These are phyloP conservation scores for Candida frijolesensis DNA, from an alignment of 1,139 yeast genomes.

Conservation along the genomic window DNA sequence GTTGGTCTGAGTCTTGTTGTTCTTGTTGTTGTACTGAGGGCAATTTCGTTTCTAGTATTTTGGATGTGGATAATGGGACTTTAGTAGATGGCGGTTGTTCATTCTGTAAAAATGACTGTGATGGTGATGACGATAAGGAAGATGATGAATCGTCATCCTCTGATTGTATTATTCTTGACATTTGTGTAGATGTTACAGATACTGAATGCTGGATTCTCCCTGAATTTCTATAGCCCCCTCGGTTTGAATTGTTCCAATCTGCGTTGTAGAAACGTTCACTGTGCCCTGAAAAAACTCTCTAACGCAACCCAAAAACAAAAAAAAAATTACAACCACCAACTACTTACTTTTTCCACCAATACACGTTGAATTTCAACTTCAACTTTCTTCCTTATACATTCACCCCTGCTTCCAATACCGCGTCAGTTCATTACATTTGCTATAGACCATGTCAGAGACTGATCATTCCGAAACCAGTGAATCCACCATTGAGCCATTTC, in stretches of 20 bases:
- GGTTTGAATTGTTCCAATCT: neutral
- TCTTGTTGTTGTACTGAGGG: conserved; percentile 18
- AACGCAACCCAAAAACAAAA: neutral
- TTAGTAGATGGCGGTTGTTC: conserved; percentile 11
- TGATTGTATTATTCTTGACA: conserved; percentile 17
- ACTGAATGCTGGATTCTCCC: neutral
- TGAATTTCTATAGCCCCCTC: neutral
- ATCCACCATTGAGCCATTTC: conserved; percentile 23
- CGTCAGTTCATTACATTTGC: too few relatives aligned
- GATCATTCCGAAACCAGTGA: conserved; percentile 24
- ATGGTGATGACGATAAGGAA: conserved; percentile 11
- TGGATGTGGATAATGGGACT: conserved; percentile 29
- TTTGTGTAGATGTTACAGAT: neutral
- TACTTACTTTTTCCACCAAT: neutral
- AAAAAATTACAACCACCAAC: neutral
- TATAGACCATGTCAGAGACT: conserved; percentile 22
- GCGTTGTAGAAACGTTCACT: too few relatives aligned
- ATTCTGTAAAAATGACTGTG: neutral
- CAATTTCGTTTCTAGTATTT: conserved; percentile 21
- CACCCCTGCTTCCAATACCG: too few relatives aligned
- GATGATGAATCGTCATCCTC: conserved; percentile 19
- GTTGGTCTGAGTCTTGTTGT: conserved; percentile 2
- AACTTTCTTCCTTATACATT: too few relatives aligned
- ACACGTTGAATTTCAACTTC: too few relatives aligned
- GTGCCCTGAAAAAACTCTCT: neutral